A percentile compares a stretch with the other conserved stretches of the same genome.
phyloP scores from a whole-genome alignment of 805 yeast species.

The Alloascoidea africana region DNA sequence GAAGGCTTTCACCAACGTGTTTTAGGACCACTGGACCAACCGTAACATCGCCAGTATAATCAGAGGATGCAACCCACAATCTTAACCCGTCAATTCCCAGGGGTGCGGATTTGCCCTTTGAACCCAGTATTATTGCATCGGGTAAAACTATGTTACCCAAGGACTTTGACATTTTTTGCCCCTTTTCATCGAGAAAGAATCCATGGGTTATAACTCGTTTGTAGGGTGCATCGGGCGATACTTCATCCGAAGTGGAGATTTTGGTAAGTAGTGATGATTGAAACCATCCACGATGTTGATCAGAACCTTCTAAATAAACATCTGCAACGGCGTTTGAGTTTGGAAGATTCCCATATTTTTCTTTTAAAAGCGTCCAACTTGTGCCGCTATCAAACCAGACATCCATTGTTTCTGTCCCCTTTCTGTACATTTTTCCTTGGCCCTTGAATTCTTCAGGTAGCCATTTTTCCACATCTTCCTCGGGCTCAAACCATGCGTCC shows the following conservation, averaged over 20 bases:
- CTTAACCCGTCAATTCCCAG: slow-evolving; percentile 87
- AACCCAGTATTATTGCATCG: slow-evolving; percentile 31
- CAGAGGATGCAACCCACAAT: slow-evolving; percentile 80
- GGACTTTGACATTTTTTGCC: slow-evolving; percentile 89
- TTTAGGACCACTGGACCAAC: slow-evolving; percentile 57
- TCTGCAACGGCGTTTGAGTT: slow-evolving; percentile 39
- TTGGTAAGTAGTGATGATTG: slow-evolving; percentile 83
- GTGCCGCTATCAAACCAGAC: slow-evolving; percentile 99
- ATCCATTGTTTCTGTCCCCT: slow-evolving; percentile 90
- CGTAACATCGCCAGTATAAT: slow-evolving; percentile 68
- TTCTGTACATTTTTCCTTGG: slow-evolving; percentile 28
- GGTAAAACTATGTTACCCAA: slow-evolving; percentile 75
- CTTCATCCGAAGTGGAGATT: slow-evolving; percentile 28
- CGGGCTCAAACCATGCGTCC: slow-evolving; percentile 64
- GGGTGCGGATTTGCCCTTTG: slow-evolving; percentile 39
- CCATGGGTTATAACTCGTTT: slow-evolving; percentile 81
- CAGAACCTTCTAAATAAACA: slow-evolving; percentile 92
- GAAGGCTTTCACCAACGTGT: slow-evolving; percentile 66
- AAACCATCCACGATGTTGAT: slow-evolving; percentile 98
- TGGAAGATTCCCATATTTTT: slow-evolving; percentile 19
- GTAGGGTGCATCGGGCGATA: slow-evolving; percentile 44
- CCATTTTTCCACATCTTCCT: slow-evolving; percentile 47
- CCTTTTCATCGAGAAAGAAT: slow-evolving; percentile 73
- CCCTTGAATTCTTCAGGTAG: slow-evolving; percentile 37
- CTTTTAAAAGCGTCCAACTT: slow-evolving; percentile 58